A percentile compares a stretch with the other conserved stretches of the same genome.
phyloP scores from a whole-genome alignment of 2,329 filamentous ascomycete genomes.

The Pestalotiopsis sp. region DNA sequence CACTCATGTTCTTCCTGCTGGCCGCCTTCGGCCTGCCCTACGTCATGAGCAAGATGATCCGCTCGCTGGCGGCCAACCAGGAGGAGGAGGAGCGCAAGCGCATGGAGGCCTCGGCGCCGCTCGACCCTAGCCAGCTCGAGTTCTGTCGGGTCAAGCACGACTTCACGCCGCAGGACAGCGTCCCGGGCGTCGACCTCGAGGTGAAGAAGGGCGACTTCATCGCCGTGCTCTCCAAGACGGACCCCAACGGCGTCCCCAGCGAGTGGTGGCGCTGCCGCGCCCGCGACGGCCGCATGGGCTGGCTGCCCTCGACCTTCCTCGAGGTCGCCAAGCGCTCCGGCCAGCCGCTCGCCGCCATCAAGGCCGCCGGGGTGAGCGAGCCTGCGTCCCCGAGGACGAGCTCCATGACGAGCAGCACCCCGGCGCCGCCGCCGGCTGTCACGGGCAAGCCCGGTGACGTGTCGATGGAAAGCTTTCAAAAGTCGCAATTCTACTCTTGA shows the following conservation, averaged over 20 bases:
- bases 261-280: slow-evolving; percentile 98
- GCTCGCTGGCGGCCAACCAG: slow-evolving; percentile 78
- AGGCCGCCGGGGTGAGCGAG: slow-evolving; percentile 47
- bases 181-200: slow-evolving; percentile 80
- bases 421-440: slow-evolving; percentile 33
- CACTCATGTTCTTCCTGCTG: slow-evolving; percentile 92
- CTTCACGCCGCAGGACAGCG: slow-evolving; percentile 75
- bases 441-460: slow-evolving; percentile 56
- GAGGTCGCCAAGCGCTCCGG: slow-evolving; percentile 68
- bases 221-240: slow-evolving; percentile 88
- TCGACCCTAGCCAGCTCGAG: slow-evolving; percentile 90
- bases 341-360: slow-evolving; percentile 55
- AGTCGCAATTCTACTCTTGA: slow-evolving; percentile 60
- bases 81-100: slow-evolving; percentile 77
- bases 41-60: slow-evolving; percentile 95
- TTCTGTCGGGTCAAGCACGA: slow-evolving; percentile 96
- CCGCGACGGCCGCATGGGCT: slow-evolving; percentile 86
- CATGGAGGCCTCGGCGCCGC: slow-evolving; percentile 57
- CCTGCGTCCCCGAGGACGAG: slow-evolving; percentile 45
- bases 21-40: slow-evolving; percentile 96
- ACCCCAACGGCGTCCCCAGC: slow-evolving; percentile 87
- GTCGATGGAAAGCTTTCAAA: slow-evolving; percentile 58
- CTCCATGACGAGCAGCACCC: slow-evolving; percentile 50
- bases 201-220: slow-evolving; percentile 96
- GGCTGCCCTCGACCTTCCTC: slow-evolving; percentile 88